Conservation (phyloP, 805 yeast species). For the Jamesozyma lodderae region DNA sequence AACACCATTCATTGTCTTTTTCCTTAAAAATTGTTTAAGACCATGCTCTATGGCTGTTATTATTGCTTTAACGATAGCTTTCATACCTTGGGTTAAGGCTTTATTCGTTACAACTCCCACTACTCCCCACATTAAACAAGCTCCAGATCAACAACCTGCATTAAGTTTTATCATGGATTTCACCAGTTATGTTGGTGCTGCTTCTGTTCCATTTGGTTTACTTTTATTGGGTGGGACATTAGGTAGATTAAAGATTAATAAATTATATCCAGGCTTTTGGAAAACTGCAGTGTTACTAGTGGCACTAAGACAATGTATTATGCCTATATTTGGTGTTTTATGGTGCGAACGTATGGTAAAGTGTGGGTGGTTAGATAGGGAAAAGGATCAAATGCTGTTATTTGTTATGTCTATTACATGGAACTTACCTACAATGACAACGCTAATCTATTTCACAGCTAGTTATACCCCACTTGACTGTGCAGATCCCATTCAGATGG, state of each 20-base stretch:
- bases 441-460: constrained; percentile 80
- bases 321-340: constrained; percentile 74
- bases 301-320: constrained; percentile 48
- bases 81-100: constrained; percentile 84
- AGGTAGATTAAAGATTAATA: constrained; percentile 56
- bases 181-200: constrained; percentile 69
- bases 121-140: constrained; percentile 44
- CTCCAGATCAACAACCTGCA: constrained; percentile 85
- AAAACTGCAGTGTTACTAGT: constrained; percentile 54
- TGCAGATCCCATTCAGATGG: constrained; percentile 50
- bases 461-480: constrained; percentile 64
- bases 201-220: constrained; percentile 86
- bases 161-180: constrained; percentile 79
- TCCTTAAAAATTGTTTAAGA: constrained; percentile 47
- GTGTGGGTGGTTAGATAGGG: constrained; percentile 56
- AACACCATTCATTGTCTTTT: constrained; percentile 26
- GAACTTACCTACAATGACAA: constrained; percentile 85
- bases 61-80: constrained; percentile 54
- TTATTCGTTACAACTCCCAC: constrained; percentile 47
- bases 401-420: constrained; percentile 70
- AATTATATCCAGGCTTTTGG: constrained; percentile 59
- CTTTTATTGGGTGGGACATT: constrained; percentile 81
- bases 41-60: constrained; percentile 72
- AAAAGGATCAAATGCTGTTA: constrained; percentile 44
- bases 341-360: constrained; percentile 52